Conservation (phyloP, 768 basidiomycete species). For the Boletus rex-veris region DNA sequence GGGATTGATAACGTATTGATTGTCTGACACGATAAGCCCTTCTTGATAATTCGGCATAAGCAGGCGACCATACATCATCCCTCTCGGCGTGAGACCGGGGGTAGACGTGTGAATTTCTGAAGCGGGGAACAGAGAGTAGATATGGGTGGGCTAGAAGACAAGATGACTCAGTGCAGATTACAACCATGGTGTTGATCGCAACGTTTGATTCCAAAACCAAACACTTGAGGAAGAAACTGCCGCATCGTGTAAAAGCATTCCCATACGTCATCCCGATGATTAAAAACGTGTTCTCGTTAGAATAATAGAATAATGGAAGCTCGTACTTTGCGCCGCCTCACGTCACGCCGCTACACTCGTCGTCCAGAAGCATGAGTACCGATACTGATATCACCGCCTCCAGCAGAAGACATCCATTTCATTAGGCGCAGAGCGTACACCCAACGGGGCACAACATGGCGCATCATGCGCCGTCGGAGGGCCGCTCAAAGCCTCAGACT, state of each 20-base stretch:
- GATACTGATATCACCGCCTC: background rate
- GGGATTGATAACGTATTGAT: background rate
- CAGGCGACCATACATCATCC: too few species aligned
- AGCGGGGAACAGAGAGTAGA: too few species aligned
- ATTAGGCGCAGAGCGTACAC: background rate
- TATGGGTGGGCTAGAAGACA: too few species aligned
- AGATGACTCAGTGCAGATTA: too few species aligned
- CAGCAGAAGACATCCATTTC: background rate
- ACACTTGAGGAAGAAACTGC: too few species aligned
- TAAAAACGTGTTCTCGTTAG: slow-evolving; percentile 3
- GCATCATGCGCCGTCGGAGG: background rate
- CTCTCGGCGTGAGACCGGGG: too few species aligned
- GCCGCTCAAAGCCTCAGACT: slow-evolving; percentile 8
- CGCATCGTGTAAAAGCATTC: background rate
- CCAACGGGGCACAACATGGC: background rate
- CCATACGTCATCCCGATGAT: background rate
- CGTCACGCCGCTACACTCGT: background rate
- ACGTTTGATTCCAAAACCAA: too few species aligned
- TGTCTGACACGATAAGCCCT: too few species aligned
- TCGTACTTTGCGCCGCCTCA: slow-evolving; percentile 18
- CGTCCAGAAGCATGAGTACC: background rate
- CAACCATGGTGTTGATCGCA: too few species aligned
- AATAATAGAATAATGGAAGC: slow-evolving; percentile 1
- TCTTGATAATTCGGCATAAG: too few species aligned
- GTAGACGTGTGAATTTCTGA: too few species aligned